Conservation (phyloP, 2,329 filamentous ascomycete species). For the Exserohilum rostratum region DNA sequence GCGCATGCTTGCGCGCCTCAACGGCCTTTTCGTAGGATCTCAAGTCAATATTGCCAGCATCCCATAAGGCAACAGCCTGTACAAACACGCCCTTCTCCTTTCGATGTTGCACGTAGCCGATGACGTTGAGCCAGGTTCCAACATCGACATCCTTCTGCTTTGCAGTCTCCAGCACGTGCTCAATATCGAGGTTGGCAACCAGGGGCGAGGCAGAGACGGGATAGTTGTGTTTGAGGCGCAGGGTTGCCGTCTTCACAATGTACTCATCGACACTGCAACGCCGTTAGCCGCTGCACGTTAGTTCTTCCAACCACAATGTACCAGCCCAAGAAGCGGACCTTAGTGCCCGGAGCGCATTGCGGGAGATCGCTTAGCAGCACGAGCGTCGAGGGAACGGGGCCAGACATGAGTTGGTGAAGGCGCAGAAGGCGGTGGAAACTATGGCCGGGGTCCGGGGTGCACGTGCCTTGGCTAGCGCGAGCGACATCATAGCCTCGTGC, state of each 20-base stretch:
- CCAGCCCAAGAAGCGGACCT: conserved; percentile 93
- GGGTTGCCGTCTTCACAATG: conserved; percentile 60
- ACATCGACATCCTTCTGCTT: conserved; percentile 67
- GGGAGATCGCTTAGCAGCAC: conserved; percentile 58
- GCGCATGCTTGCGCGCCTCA: conserved; percentile 16
- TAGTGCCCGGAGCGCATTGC: conserved; percentile 63
- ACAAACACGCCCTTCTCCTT: conserved; percentile 54
- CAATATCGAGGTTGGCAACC: conserved; percentile 70
- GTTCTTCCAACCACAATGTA: conserved; percentile 52
- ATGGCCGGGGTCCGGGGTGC: conserved; percentile 17
- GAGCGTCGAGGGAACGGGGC: conserved; percentile 62
- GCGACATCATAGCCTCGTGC: conserved; percentile 35
- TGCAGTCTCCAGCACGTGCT: conserved; percentile 71
- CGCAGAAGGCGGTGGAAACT: conserved; percentile 17
- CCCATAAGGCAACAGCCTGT: conserved; percentile 80
- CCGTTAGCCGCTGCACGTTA: conserved; percentile 15
- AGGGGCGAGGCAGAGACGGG: conserved; percentile 52
- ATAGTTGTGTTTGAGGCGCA: conserved; percentile 73
- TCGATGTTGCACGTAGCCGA: conserved; percentile 70
- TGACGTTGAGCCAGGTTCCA: conserved; percentile 88
- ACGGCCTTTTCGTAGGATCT: conserved; percentile 70
- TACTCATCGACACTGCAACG: conserved; percentile 64
- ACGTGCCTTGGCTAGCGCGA: conserved; percentile 27
- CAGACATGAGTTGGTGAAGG: conserved; percentile 35
- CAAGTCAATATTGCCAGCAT: conserved; percentile 74